Evolutionary conservation across 2,329 filamentous ascomycete species (phyloP), one percentile per base, ranked within the genome.

Genomic region (Cadophora gregata): DNA sequence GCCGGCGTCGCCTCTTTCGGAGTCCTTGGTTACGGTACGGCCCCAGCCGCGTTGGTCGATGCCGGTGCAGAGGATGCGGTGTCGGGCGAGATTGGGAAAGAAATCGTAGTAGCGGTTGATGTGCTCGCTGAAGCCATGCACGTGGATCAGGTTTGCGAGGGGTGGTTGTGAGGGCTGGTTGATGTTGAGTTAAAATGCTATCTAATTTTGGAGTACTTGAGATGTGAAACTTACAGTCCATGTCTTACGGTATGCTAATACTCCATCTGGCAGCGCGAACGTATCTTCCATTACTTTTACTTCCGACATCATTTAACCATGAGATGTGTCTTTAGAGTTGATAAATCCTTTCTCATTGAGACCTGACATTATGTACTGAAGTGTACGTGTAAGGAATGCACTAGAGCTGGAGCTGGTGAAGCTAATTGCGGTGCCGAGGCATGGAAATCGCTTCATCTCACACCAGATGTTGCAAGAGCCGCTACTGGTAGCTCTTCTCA

Each of bases 31-130:
- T 9, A 12, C 31, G 1, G 33, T 58, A 25, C 33, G 55, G 5
- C 55, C 55, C 55, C 55, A 58, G n/a, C 55, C 55, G 12, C 55
- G 55, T 14, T 58, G 55, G 31, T 58, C 55, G 55, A 58, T 58
- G 21, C 55, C 55, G 2, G 55, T 58, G 31, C 55, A 58, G 9
- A 58, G 55, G 21, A 58, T 58, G 12, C 55, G 33, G 12, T 33
- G 55, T 10, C 27, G 5, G 8, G 33, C 31, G 6, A 58, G 10
- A 1, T 31, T 42, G 36, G 55, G 55, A 21, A 58, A 58, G 33
- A 58, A 58, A 4, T 58, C 55, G 36, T 58, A 42, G 21, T 58
- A 58, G 31, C 33, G 31, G 31, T 58, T 58, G 4, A 58, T 58
- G 33, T 58, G 55, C 33, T 58, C 55, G 31, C 55, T 36, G 31